Evolutionary conservation across 2,329 filamentous ascomycete species (phyloP), one percentile per base, ranked within the genome.

Genomic region (Colletotrichum shisoi): DNA sequence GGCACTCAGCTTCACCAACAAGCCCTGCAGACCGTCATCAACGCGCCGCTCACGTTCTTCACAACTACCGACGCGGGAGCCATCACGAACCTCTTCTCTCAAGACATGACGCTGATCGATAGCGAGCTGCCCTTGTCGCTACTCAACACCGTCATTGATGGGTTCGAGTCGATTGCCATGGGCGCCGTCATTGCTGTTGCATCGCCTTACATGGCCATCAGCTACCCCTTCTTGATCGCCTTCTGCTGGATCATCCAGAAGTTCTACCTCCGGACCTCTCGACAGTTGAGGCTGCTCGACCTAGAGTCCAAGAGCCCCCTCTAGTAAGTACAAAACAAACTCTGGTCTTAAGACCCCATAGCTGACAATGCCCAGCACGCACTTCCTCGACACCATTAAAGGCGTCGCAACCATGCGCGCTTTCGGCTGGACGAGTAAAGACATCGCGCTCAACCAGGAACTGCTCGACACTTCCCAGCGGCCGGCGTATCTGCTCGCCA

Each of bases 281-380:
- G 85, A 0, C 85, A 87, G 71, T 74, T 88, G 7, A 79, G 85
- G 56, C 78, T 85, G 39, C 72, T 88, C 42, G 85, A 87, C 54
- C 77, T 88, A 4, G 85, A 88, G 72, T 81, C 82, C 3, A 86
- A 86, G 63, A 81, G 82, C 0, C 84, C 83, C 1, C 74, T 87
- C 0, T 86, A 84, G 75, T 83, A 79, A 17, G 78, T 60, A n/a
- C 3, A n/a, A 13, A 3, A 21, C 8, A 13, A 3, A 21, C 8
- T 24, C 9, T 1, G 7, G 15, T 12, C 9, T 13, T 1, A 13
- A 1, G 15, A 4, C 9, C 8, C 3, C 42, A 6, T 21, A 3
- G 37, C 58, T 68, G 15, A 70, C 61, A 15, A 8, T 6, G 4
- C 6, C 15, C 27, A 76, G 74, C 70, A 73, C 77, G 0, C 76